Evolutionary conservation across 2,329 filamentous ascomycete species (phyloP).

Genomic region (Neurospora sp.): DNA sequence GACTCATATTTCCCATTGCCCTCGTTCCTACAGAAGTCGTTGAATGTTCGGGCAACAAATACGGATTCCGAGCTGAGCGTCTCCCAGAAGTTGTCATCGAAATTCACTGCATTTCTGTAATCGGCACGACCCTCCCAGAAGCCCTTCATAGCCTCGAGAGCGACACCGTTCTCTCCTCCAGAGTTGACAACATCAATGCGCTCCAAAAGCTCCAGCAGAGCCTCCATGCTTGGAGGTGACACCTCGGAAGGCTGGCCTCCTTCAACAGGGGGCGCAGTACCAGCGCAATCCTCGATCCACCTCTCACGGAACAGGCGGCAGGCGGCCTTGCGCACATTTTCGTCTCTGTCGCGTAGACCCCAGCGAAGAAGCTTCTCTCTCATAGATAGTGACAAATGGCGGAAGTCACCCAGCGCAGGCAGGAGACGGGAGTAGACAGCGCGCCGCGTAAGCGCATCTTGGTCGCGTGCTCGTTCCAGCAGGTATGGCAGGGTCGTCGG

Average conservation of each 20-base stretch:
- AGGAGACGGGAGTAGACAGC: constrained; percentile 81
- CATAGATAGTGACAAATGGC: constrained; percentile 86
- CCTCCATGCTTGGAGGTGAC: constrained; percentile 64
- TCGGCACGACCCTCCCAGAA: constrained; percentile 93
- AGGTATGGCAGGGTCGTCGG: constrained; percentile 76
- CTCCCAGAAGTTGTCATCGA: constrained; percentile 71
- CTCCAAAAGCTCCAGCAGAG: constrained; percentile 81
- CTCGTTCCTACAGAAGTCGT: constrained; percentile 76
- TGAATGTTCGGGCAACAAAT: constrained; percentile 87
- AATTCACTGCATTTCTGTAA: constrained; percentile 62
- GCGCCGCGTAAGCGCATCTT: constrained; percentile 73
- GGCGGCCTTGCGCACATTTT: constrained; percentile 86
- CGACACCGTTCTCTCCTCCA: constrained; percentile 80
- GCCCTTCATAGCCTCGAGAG: constrained; percentile 84
- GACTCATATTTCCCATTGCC: constrained; percentile 65
- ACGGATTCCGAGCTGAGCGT: constrained; percentile 75
- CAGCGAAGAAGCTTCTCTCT: constrained; percentile 90
- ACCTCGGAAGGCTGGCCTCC: constrained; percentile 46
- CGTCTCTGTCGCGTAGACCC: constrained; percentile 89
- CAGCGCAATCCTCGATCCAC: constrained; percentile 96
- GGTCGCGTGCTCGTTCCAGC: constrained; percentile 81
- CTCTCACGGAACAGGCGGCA: constrained; percentile 83
- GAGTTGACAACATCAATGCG: constrained; percentile 89
- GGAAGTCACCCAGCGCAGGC: constrained; percentile 85
- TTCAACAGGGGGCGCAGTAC: constrained; percentile 49